A percentile compares a stretch with the other conserved stretches of the same genome.
phyloP scores from a whole-genome alignment of 2,329 filamentous ascomycete species.

The Aureobasidium vineae region DNA sequence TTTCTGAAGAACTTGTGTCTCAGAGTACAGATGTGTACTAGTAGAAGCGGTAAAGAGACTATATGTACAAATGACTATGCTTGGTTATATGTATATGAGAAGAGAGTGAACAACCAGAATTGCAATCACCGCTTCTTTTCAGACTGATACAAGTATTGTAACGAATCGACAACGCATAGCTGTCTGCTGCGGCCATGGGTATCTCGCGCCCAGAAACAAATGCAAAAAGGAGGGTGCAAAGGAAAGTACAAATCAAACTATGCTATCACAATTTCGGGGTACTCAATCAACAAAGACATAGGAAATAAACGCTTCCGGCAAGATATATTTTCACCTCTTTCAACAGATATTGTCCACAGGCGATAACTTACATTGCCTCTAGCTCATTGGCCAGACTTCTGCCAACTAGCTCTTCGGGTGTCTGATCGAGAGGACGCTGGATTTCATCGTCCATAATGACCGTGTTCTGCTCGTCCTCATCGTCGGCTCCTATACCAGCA shows the following conservation, averaged over 20 bases:
- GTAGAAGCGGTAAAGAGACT: not conserved
- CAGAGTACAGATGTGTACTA: not conserved
- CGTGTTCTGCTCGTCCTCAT: conserved; percentile 33
- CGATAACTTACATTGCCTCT: conserved; percentile 20
- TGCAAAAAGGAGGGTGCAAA: not conserved
- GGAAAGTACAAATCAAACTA: not conserved
- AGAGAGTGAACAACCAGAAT: not conserved
- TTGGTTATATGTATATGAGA: conserved; percentile 7
- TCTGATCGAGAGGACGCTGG: conserved; percentile 28
- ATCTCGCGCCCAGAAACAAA: conserved; percentile 28
- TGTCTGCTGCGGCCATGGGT: conserved; percentile 21
- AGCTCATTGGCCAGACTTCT: conserved; percentile 36
- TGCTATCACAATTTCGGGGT: conserved; percentile 11
- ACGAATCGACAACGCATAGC: not conserved
- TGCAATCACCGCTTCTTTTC: not conserved
- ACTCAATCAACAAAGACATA: conserved; percentile 21
- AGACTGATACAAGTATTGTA: conserved; percentile 2
- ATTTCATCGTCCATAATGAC: conserved; percentile 31
- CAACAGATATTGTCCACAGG: not conserved
- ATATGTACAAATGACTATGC: conserved; percentile 13
- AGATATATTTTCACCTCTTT: not conserved
- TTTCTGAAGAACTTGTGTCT: not conserved
- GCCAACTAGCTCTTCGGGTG: conserved; percentile 20
- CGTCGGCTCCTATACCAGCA: conserved; percentile 40
- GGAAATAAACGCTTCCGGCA: not conserved